Evolutionary conservation across 2,329 filamentous ascomycete genomes (phyloP).

Genomic region (Ciborinia camelliae): DNA sequence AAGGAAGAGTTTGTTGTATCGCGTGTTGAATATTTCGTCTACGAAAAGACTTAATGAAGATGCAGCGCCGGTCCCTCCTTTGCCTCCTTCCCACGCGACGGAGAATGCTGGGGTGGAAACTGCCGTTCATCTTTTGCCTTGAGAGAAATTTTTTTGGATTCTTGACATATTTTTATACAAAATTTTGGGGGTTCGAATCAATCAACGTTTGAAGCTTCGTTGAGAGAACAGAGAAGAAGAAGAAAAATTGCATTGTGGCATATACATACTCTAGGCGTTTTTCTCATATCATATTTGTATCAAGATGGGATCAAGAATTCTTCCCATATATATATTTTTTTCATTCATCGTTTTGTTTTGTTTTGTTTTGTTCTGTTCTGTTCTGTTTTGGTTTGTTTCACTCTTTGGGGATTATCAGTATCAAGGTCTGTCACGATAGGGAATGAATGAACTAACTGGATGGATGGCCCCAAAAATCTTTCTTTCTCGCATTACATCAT

Average conservation of each 20-base stretch:
- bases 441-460: slow-evolving; percentile 10
- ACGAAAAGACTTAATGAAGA: slow-evolving; percentile 4
- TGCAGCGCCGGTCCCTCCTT: background rate
- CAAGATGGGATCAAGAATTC: slow-evolving; percentile 7
- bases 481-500: background rate
- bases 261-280: slow-evolving; percentile 13
- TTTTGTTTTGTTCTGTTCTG: too few species aligned
- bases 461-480: background rate
- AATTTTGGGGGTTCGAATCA: background rate
- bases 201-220: too few species aligned
- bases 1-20: slow-evolving; percentile 32
- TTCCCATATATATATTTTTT: background rate
- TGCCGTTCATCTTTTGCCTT: background rate
- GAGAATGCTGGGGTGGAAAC: background rate
- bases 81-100: background rate
- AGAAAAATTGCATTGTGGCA: slow-evolving; percentile 5
- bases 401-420: too few species aligned
- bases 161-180: slow-evolving; percentile 1
- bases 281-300: background rate
- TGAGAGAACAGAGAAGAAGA: background rate
- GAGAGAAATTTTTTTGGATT: background rate
- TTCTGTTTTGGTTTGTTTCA: too few species aligned
- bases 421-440: slow-evolving; percentile 13
- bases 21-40: slow-evolving; percentile 31
- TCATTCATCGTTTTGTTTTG: background rate